These are phyloP conservation scores for Diplotaxis tenuifolia DNA, from an alignment of 345 rosid species.

Conservation along the genomic window DNA sequence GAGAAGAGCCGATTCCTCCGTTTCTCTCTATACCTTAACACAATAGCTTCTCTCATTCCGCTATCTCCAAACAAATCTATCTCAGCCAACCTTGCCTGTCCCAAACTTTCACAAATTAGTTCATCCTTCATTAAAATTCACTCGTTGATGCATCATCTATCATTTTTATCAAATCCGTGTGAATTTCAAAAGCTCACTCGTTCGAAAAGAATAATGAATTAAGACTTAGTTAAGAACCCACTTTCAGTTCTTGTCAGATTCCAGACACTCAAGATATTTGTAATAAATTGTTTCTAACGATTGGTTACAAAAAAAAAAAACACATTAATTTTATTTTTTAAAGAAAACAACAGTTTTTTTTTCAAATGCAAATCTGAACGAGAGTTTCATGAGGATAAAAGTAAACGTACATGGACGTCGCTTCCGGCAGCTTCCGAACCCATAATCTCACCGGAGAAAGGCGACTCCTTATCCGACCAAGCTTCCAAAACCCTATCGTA, in stretches of 20 bases:
- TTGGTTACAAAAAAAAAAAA: neutral
- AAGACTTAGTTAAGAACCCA: neutral
- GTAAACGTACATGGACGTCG: constrained; percentile 63
- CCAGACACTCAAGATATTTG: neutral
- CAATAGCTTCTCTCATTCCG: constrained; percentile 73
- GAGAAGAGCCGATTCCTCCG: constrained; percentile 77
- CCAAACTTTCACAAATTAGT: neutral
- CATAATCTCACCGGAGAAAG: constrained; percentile 51
- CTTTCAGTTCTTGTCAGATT: neutral
- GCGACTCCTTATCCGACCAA: constrained; percentile 71
- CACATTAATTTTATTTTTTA: neutral
- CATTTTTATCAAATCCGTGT: neutral
- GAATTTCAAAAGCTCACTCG: no score
- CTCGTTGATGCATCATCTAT: neutral
- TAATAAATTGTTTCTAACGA: neutral
- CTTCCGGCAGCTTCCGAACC: constrained; percentile 42
- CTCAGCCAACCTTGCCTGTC: constrained; percentile 67
- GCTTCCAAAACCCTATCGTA: constrained; percentile 62
- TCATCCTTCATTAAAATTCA: neutral
- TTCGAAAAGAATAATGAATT: neutral
- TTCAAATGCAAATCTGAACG: neutral
- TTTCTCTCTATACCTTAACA: constrained; percentile 77
- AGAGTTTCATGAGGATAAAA: constrained; percentile 6
- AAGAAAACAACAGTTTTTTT: neutral
- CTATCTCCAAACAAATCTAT: constrained; percentile 65